Percentiles rank a stretch among this genome's conserved stretches.
Evolutionary conservation across 2,329 filamentous ascomycete genomes (phyloP).

Genomic region (Lachnellula cervina): DNA sequence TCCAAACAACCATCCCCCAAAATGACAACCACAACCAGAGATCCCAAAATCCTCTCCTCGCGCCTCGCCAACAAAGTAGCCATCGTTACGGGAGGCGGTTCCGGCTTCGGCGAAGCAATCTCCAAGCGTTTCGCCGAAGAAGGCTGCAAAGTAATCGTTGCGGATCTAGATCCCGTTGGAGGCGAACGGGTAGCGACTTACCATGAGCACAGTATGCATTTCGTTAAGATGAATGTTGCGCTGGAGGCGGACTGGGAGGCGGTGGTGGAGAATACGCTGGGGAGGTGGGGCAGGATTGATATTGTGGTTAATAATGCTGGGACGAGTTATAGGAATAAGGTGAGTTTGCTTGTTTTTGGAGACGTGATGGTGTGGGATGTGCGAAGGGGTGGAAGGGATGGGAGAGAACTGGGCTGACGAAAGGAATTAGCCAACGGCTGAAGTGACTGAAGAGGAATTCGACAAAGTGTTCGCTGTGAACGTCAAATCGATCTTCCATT

Average conservation of each 20-base stretch:
- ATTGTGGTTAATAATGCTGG: conserved; percentile 60
- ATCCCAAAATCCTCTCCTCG: conserved; percentile 17
- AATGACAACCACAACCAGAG: conserved; percentile 6
- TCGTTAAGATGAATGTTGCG: conserved; percentile 46
- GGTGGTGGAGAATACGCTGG: conserved; percentile 41
- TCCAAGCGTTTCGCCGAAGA: conserved; percentile 54
- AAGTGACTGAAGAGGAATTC: conserved; percentile 62
- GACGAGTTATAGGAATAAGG: conserved; percentile 53
- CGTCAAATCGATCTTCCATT: conserved; percentile 59
- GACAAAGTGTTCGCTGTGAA: conserved; percentile 64
- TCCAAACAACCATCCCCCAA: neutral
- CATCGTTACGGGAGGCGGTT: conserved; percentile 55
- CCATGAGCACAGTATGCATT: conserved; percentile 30
- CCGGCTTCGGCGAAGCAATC: conserved; percentile 61
- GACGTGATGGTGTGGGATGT: neutral
- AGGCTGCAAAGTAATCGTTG: conserved; percentile 57
- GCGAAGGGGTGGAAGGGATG: neutral
- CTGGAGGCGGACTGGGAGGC: conserved; percentile 48
- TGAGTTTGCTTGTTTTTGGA: conserved; percentile 1
- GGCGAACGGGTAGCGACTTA: conserved; percentile 44
- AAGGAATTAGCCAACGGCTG: conserved; percentile 43
- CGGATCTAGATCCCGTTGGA: conserved; percentile 52
- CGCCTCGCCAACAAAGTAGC: conserved; percentile 50
- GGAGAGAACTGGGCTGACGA: neutral
- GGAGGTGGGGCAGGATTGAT: conserved; percentile 48